Base-by-base conservation (phyloP, 2,329 filamentous ascomycete genomes). In the Knoxdaviesia proteae region DNA sequence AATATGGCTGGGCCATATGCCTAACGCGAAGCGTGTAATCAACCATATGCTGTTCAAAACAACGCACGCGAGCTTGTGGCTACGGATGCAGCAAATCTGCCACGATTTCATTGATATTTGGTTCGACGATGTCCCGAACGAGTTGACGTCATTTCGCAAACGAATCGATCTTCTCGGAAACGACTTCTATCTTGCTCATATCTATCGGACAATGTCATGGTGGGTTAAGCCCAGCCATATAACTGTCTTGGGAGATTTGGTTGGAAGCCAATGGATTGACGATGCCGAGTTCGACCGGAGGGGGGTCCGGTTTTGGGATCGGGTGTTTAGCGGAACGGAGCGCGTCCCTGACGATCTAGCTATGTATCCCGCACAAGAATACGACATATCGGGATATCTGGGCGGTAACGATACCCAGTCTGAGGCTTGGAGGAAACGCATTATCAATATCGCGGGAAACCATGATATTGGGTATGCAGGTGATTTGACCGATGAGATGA, bases 381-480 rank as follows among this genome's bases (percentile, higher is more conserved):
- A 74, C 51, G 61, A 64, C 1, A 49, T 73, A 5, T 56, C 67
- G 0, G 69, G 68, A 4, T 58, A 67, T 29, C 54, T 76, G 4
- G 63, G 64, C 36, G 60, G 56, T 5, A 41, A 46, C 7, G 44
- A 44, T 11, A 44, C 5, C 10, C 33, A 20, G 1, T 39, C 39
- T 62, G 6, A 63, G 5, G 58, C 59, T 3, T 96, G 90, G 90
- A 60, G 67, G n/a, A 69, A 65, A 36, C 72, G 80, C 44, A 68
- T 94, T 48, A 84, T 98, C 56, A 92, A 94, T 50, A 74, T 96
- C 31, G 86, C 77, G 0, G 90, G 90, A 1, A 98, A 98, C 54
- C 90, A 98, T 56, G 90, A 98, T 57, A 78, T 98, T 53, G 90
- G 90, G 34, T 98, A 98, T 56, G 84, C 87, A 0, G 90, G 90